Evolutionary conservation across 2,329 filamentous ascomycete genomes (phyloP), one percentile per base, ranked within the genome.

Genomic region (Aspergillus quadricinctus): DNA sequence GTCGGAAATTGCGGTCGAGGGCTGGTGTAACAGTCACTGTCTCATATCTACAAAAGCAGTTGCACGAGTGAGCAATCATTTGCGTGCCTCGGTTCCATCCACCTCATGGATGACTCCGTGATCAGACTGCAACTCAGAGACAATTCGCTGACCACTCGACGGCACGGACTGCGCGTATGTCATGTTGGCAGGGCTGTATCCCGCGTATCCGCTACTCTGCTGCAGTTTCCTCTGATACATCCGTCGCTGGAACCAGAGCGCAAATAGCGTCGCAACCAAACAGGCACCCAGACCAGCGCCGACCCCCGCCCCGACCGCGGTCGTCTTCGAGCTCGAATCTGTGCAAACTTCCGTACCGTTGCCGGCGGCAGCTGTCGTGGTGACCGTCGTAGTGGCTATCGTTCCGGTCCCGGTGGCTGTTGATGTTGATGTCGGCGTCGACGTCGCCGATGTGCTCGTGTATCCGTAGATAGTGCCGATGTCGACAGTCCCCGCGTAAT

Each of bases 251-350:
- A 55, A 48, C 49, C 19, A 29, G 48, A 55, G 48, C 10, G 48
- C n/a, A 21, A n/a, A 40, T 6, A 46, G 17, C n/a, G 49, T 37
- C 19, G 49, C 49, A 11, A 52, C 21, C 5, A 55, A 23, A 8
- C 49, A 55, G 7, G 49, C 49, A n/a, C 53, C 53, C 41, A 55
- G 25, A 9, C 49, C 53, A 1, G 53, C 53, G 2, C 53, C 53
- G 3, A 55, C 29, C 1, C 49, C 53, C 3, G 49, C 53, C 5
- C 53, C 53, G 17, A 55, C 41, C 2, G 49, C 40, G 21, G 31
- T 28, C 5, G 41, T 49, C 10, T 25, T 55, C 9, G 40, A 37
- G 21, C n/a, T 55, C 3, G 40, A 37, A 23, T 46, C 21, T 0
- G 43, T 2, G 43, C 21, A 23, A 23, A 25, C 43, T 6, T 21